Base-by-base conservation (phyloP, 2,329 filamentous ascomycete genomes). In the Fusarium camptoceras region DNA sequence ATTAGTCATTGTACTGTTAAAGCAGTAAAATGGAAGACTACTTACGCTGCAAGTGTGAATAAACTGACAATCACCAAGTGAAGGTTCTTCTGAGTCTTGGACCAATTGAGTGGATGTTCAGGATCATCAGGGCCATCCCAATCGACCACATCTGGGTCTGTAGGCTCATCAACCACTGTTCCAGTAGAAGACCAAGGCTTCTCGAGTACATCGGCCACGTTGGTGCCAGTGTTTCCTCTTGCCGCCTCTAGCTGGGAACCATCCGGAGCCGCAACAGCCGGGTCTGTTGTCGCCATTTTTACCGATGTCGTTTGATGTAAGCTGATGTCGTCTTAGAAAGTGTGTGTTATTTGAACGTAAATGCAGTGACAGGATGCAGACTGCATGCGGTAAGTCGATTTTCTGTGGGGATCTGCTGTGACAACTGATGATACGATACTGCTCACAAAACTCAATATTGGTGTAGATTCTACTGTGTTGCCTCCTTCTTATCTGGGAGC, bases 71-170 rank as follows among this genome's bases (percentile, higher is more conserved):
- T 74, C 5, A 72, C 72, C 4, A 88, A 78, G 28, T 83, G 82
- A 3, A 79, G 70, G 72, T 82, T 82, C 31, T 79, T 79, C 59
- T 78, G 78, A 39, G 78, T 79, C 48, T 87, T 76, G 0, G 86
- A 77, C 90, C 91, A 93, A 73, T 91, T 91, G 57, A 85, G 84
- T 0, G 91, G 90, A 68, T 92, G 89, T 7, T 83, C 81, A 8
- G 83, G 82, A 69, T 91, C 89, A 66, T 87, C 79, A 2, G 84
- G 73, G 1, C 77, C 85, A 22, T 87, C 85, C 79, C 90, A 92
- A 72, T 92, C 89, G 20, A 92, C 83, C 20, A 87, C 76, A 16
- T 64, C 58, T 1, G 58, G 30, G 31, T 46, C 41, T 3, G 27
- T 6, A 6, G 49, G 28, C 8, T 49, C 59, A 8, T 50, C 44